phyloP scores from a whole-genome alignment of 371 early-diverging fungal species.

The Mortierella polycephala region DNA sequence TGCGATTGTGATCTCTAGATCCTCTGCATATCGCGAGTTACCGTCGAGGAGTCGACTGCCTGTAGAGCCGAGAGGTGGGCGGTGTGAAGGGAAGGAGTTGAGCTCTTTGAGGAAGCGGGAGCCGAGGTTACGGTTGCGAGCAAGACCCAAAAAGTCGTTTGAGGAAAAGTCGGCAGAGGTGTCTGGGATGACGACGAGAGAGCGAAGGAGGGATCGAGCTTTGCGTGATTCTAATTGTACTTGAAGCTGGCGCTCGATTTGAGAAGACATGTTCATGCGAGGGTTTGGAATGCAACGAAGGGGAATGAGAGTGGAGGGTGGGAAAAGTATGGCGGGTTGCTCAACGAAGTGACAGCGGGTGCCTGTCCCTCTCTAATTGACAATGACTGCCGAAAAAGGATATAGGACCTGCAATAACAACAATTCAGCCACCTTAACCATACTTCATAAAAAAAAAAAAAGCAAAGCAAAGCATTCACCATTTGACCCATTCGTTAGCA shows the following conservation, averaged over 20 bases:
- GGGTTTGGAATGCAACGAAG: background rate
- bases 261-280: constrained; percentile 29
- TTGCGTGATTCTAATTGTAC: constrained; percentile 37
- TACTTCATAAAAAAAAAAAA: too few relatives aligned
- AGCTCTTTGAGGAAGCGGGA: constrained; percentile 60
- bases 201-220: constrained; percentile 41
- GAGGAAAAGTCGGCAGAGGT: constrained; percentile 77
- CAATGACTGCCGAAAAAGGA: background rate
- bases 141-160: constrained; percentile 85
- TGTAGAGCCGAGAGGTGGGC: constrained; percentile 74
- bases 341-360: background rate
- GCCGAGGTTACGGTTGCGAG: constrained; percentile 59
- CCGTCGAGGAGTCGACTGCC: constrained; percentile 85
- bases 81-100: constrained; percentile 34
- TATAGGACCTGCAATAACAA: background rate
- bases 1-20: constrained; percentile 72
- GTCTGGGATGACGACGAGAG: constrained; percentile 46
- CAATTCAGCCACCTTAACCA: background rate
- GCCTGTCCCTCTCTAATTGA: constrained; percentile 5
- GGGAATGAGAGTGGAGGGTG: background rate
- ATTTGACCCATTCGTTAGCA: too few relatives aligned
- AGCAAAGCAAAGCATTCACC: too few relatives aligned
- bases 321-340: background rate
- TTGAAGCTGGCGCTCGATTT: constrained; percentile 44
- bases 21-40: constrained; percentile 69